phyloP scores from a whole-genome alignment of 2,329 filamentous ascomycete species.

The Mycosphaerelloides madeirae region DNA sequence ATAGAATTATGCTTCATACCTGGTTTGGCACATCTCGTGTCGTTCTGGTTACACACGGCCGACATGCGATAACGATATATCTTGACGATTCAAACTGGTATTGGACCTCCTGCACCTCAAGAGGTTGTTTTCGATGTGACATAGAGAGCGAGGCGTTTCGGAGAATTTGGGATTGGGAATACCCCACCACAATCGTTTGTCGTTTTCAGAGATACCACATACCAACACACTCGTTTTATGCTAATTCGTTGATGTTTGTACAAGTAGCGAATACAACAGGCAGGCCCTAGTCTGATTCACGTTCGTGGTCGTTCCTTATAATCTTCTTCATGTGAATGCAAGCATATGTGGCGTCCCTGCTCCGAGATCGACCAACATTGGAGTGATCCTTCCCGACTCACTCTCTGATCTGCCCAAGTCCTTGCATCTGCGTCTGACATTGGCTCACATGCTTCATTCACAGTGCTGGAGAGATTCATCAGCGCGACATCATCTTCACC shows the following conservation, averaged over 20 bases:
- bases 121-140: no score
- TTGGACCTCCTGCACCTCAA: no score
- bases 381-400: background rate
- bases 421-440: no score
- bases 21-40: background rate
- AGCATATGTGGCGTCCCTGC: no score
- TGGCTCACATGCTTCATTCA: no score
- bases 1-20: background rate
- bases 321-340: no score
- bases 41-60: background rate
- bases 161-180: background rate
- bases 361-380: background rate
- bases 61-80: conserved; percentile 2
- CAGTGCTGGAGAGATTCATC: no score
- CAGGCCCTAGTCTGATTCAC: background rate
- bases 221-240: conserved; percentile 4
- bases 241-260: conserved; percentile 8
- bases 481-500: background rate
- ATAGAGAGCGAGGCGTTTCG: conserved; percentile 1
- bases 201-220: conserved; percentile 5
- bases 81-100: background rate
- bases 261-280: conserved; percentile 20
- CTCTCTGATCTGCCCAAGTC: no score
- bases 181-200: background rate
- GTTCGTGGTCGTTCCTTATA: background rate